Conservation (phyloP, 768 basidiomycete species). For the Boletus sp. region DNA sequence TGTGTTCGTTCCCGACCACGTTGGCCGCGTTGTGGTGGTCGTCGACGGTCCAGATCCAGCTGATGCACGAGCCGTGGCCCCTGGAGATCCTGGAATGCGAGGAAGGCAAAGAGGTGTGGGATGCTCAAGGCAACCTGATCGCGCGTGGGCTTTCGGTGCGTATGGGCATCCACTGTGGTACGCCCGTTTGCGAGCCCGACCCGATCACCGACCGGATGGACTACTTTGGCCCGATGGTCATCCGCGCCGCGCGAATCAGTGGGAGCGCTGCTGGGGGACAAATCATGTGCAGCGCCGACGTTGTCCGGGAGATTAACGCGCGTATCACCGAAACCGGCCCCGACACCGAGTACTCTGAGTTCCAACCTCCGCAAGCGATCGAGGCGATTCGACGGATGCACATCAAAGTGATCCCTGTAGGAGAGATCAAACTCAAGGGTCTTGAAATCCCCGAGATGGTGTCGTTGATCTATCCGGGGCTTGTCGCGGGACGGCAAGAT, state of each 20-base stretch:
- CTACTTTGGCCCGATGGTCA: constrained; percentile 96
- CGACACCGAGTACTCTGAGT: constrained; percentile 58
- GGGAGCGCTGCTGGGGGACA: constrained; percentile 87
- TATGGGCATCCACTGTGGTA: constrained; percentile 96
- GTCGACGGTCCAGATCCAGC: constrained; percentile 76
- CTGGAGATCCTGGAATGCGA: constrained; percentile 89
- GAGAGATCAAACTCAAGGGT: constrained; percentile 92
- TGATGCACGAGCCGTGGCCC: constrained; percentile 86
- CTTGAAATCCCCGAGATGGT: constrained; percentile 87
- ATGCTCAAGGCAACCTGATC: constrained; percentile 62
- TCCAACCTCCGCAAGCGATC: constrained; percentile 57
- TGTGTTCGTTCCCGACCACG: constrained; percentile 94
- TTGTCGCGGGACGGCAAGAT: constrained; percentile 68
- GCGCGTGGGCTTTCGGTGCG: constrained; percentile 89
- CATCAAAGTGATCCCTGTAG: constrained; percentile 67
- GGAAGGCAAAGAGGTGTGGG: constrained; percentile 79
- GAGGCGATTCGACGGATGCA: constrained; percentile 75
- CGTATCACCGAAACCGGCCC: constrained; percentile 51
- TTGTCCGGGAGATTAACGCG: constrained; percentile 75
- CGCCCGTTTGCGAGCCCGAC: constrained; percentile 86
- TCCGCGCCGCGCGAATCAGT: constrained; percentile 83
- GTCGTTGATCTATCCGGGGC: constrained; percentile 77
- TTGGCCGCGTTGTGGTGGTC: constrained; percentile 89
- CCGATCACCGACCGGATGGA: constrained; percentile 94
- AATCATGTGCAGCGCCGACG: constrained; percentile 87